Evolutionary conservation across 345 rosid genomes (phyloP).

Genomic region (Kandelia obovata): DNA sequence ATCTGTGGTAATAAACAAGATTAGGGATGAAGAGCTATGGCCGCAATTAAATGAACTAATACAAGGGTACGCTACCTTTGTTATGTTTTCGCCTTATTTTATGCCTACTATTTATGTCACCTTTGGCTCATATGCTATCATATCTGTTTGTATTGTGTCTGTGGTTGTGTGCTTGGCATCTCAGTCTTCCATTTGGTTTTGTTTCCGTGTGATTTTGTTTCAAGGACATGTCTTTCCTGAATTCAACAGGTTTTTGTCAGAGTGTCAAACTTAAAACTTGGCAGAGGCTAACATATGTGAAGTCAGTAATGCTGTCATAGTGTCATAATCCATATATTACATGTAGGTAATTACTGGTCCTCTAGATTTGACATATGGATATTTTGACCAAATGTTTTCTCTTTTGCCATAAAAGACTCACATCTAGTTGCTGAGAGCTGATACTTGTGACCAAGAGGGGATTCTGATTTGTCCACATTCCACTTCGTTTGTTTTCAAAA

Average conservation of each 20-base stretch:
- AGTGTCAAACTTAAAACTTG: neutral
- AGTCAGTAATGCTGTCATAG: too few relatives aligned
- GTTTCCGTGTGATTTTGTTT: neutral
- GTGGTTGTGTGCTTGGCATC: neutral
- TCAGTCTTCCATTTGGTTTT: neutral
- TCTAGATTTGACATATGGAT: neutral
- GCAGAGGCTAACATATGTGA: neutral
- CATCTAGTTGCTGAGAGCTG: neutral
- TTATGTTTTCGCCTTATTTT: neutral
- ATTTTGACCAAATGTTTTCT: neutral
- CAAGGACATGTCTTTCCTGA: neutral
- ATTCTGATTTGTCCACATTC: too few relatives aligned
- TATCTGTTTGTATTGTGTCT: neutral
- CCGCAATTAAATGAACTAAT: constrained; percentile 83
- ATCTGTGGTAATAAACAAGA: constrained; percentile 77
- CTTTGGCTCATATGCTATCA: neutral
- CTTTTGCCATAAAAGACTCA: neutral
- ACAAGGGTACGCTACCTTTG: constrained; percentile 54
- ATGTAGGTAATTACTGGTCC: neutral
- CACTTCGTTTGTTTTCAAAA: too few relatives aligned
- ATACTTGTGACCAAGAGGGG: too few relatives aligned
- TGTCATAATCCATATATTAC: too few relatives aligned
- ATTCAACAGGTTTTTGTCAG: neutral
- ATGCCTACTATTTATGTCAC: neutral
- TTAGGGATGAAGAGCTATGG: constrained; percentile 95